Base-by-base conservation (phyloP, 345 rosid species). In the Arabis hirsuta region DNA sequence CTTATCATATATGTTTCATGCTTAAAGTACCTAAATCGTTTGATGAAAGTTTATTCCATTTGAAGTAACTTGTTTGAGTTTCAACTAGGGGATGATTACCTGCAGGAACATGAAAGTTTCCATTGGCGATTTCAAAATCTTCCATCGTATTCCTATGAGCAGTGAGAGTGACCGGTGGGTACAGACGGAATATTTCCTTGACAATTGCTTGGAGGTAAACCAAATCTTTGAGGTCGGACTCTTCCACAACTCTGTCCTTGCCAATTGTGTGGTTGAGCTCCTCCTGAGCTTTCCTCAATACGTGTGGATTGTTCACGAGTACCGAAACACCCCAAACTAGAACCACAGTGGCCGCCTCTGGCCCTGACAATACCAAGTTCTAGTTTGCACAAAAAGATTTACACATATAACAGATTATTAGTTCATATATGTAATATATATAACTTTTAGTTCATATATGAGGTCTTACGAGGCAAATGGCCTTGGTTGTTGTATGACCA, bases 281-380 rank as follows among this genome's bases (percentile, higher is more conserved):
- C 34, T 80, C 78, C 36, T 80, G 84, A 5, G 81, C 84, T 55
- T 54, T 71, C 53, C 74, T 72, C 13, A 83, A 20, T 36, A 52
- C 64, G 16, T 55, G 45, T 5, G 67, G 76, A 7, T 83, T 73
- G 76, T 83, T 83, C 55, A 81, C 29, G 52, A 83, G 60, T 50
- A 81, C 55, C 36, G 85, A 74, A 1, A 85, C 41, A 2, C 78
- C 74, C 87, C 87, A 85, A 47, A 83, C 79, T 16, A 82, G 63
- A 24, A 81, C 71, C 50, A 81, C 34, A 36, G 75, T 73, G 13
- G 78, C 72, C 4, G 89, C 78, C 12, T 86, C 88, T 7, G 76
- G 71, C n/a, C 86, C 86, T 6, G 86, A 84, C 24, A 82, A 38
- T 0, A 88, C 71, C 51, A 88, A 77, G 63, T 80, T 84, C 94